phyloP scores from a whole-genome alignment of 2,329 filamentous ascomycete genomes.

The Colletotrichum viniferum region DNA sequence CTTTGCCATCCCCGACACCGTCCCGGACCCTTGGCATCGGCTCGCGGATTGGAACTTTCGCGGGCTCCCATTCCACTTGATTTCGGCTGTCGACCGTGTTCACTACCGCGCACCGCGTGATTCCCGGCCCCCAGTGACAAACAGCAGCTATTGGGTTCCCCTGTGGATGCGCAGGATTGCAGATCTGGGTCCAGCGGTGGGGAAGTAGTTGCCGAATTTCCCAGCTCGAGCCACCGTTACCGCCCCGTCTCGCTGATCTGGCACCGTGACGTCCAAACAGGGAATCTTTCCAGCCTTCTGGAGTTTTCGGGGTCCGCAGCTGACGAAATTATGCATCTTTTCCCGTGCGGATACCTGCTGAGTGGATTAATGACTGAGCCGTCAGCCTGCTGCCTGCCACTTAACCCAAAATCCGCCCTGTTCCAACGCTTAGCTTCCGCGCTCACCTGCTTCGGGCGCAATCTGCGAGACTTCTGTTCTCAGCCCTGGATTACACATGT shows the following conservation, averaged over 20 bases:
- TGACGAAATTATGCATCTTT: constrained; percentile 2
- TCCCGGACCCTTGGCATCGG: background rate
- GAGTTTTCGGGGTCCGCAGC: background rate
- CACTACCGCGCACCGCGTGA: background rate
- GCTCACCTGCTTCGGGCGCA: background rate
- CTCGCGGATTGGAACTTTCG: background rate
- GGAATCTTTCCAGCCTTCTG: background rate
- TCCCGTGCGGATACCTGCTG: background rate
- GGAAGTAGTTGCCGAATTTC: background rate
- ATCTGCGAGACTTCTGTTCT: background rate
- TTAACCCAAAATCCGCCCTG: background rate
- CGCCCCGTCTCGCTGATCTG: background rate
- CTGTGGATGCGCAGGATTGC: background rate
- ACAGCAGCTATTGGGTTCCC: background rate
- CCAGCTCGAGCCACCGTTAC: background rate
- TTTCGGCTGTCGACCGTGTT: background rate
- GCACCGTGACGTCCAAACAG: background rate
- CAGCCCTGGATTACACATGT: background rate
- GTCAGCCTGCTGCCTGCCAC: background rate
- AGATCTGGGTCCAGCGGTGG: constrained; percentile 5
- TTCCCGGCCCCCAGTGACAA: background rate
- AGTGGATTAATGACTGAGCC: background rate
- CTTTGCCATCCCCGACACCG: background rate
- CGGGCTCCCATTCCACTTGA: background rate
- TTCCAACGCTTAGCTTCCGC: background rate